Conservation (phyloP, 164 flowering plant species). For the Malania oleifera region DNA sequence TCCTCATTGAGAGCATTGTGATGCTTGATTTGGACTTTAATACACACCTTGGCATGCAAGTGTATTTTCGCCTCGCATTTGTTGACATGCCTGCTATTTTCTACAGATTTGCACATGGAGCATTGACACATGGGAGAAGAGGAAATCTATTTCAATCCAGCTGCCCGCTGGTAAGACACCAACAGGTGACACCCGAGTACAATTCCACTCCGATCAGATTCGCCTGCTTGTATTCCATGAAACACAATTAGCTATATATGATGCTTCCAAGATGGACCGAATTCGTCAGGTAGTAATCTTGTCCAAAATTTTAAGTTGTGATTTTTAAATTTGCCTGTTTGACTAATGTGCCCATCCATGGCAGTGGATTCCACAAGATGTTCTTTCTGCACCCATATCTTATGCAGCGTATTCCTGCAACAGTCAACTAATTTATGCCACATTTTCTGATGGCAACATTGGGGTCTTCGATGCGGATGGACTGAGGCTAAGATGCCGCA, state of each 20-base stretch:
- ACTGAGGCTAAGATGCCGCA: no score
- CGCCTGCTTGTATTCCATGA: conserved; percentile 80
- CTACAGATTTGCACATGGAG: conserved; percentile 82
- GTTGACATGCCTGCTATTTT: no score
- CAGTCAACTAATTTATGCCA: conserved; percentile 67
- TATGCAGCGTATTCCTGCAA: conserved; percentile 79
- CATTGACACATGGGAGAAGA: conserved; percentile 90
- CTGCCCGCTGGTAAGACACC: conserved; percentile 71
- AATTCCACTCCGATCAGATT: conserved; percentile 78
- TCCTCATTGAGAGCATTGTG: no score
- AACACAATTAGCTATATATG: conserved; percentile 84
- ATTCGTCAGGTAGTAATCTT: conserved; percentile 61
- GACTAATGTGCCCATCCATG: neutral
- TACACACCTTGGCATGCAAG: no score
- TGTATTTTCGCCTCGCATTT: no score
- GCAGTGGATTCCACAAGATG: conserved; percentile 91
- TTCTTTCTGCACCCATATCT: conserved; percentile 63
- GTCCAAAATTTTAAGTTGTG: no score
- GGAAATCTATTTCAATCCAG: conserved; percentile 53
- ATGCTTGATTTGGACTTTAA: no score
- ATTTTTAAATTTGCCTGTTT: no score
- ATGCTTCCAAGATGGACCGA: conserved; percentile 79
- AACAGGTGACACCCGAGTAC: conserved; percentile 75
- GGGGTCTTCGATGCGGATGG: no score
- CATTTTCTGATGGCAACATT: conserved; percentile 65